Conservation (phyloP, 495 filamentous ascomycete species). For the Penicillium atrosanguineum region DNA sequence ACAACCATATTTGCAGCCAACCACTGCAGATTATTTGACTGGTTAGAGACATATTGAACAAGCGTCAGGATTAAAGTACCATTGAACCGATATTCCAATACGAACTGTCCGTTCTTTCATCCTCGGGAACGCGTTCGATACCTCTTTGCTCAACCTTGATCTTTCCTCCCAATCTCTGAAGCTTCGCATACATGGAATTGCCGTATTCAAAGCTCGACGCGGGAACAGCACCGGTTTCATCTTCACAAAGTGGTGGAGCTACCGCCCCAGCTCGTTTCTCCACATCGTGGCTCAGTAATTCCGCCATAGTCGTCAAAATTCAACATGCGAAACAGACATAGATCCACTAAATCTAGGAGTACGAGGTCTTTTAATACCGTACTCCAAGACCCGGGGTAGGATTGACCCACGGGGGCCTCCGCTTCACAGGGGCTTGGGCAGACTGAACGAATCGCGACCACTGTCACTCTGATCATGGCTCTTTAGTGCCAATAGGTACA, state of each 20-base stretch:
- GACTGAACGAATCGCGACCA: too few relatives aligned
- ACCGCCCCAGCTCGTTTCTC: constrained; percentile 13
- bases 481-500: too few relatives aligned
- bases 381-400: neutral
- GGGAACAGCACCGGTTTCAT: constrained; percentile 51
- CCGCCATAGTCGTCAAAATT: neutral
- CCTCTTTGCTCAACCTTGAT: constrained; percentile 31
- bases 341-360: neutral
- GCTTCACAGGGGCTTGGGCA: constrained; percentile 1
- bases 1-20: constrained; percentile 19
- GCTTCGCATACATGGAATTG: constrained; percentile 53
- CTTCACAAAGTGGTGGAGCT: constrained; percentile 17
- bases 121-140: constrained; percentile 38
- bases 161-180: constrained; percentile 44
- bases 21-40: constrained; percentile 5
- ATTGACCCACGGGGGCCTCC: constrained; percentile 17
- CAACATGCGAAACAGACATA: neutral
- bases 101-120: constrained; percentile 46
- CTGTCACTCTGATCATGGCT: too few relatives aligned
- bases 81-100: constrained; percentile 41
- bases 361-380: constrained; percentile 1
- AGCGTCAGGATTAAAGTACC: constrained; percentile 21
- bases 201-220: constrained; percentile 56
- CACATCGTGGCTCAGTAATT: constrained; percentile 5
- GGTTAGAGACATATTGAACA: constrained; percentile 11